A percentile compares a stretch with the other conserved stretches of the same genome.
Evolutionary conservation across 169 alveolate genomes (phyloP).

Genomic region (Sarcocystis neurona): DNA sequence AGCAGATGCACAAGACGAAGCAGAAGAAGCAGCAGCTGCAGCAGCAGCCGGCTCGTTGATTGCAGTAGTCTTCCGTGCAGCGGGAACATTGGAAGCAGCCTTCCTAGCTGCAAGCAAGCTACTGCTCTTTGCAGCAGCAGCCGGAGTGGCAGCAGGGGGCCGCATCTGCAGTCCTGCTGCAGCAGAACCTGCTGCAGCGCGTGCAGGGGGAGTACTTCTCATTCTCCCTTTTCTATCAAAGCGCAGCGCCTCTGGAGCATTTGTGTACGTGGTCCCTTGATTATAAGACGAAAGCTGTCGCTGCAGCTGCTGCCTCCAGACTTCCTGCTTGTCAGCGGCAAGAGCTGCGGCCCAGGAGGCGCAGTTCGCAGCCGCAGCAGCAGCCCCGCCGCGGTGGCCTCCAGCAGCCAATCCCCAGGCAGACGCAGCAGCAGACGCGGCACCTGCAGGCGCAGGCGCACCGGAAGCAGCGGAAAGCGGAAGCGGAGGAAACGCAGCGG

Average conservation of each 20-base stretch:
- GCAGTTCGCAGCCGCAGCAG: not conserved
- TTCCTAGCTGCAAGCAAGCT: too few relatives aligned
- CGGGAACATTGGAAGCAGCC: too few relatives aligned
- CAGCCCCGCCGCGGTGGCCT: not conserved
- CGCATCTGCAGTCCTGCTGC: too few relatives aligned
- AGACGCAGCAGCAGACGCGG: not conserved
- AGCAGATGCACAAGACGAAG: too few relatives aligned
- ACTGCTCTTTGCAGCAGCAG: too few relatives aligned
- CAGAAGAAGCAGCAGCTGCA: too few relatives aligned
- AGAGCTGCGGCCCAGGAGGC: not conserved
- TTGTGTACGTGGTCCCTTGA: conserved; percentile 37
- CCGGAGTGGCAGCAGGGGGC: too few relatives aligned
- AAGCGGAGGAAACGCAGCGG: not conserved
- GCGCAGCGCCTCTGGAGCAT: conserved; percentile 45
- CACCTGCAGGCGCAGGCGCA: not conserved
- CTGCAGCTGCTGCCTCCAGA: conserved; percentile 21
- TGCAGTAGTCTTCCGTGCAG: too few relatives aligned
- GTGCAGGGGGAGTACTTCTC: too few relatives aligned
- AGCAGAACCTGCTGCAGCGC: too few relatives aligned
- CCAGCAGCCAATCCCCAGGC: not conserved
- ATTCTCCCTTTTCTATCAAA: conserved; percentile 17
- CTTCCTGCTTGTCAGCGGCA: not conserved
- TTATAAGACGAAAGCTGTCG: conserved; percentile 9
- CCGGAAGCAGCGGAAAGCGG: not conserved
- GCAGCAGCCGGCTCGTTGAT: too few relatives aligned